Evolutionary conservation across 495 filamentous ascomycete species (phyloP).

Genomic region (Neurospora sp.): DNA sequence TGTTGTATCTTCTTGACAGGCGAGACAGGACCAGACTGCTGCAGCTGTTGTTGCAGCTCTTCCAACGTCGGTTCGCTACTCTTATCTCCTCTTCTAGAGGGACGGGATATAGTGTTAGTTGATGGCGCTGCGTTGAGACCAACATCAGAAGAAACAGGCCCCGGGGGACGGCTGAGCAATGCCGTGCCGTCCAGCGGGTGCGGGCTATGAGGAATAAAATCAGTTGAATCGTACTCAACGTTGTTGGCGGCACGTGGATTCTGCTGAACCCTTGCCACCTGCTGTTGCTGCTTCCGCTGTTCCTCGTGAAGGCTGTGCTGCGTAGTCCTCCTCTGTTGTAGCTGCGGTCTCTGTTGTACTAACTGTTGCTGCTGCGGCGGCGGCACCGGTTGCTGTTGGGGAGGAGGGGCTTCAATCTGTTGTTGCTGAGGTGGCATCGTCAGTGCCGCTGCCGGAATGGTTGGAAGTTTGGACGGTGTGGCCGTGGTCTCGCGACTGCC

Average conservation of each 20-base stretch:
- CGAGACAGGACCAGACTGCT: conserved; percentile 35
- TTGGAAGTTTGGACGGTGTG: conserved; percentile 41
- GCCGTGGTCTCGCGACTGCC: conserved; percentile 41
- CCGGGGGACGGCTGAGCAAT: conserved; percentile 86
- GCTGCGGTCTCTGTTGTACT: conserved; percentile 6
- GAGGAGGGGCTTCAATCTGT: neutral
- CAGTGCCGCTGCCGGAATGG: conserved; percentile 5
- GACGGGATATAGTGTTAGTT: conserved; percentile 51
- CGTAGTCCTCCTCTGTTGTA: neutral
- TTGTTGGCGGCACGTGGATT: conserved; percentile 5
- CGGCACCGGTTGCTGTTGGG: neutral
- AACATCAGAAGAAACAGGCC: conserved; percentile 35
- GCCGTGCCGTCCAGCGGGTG: conserved; percentile 98
- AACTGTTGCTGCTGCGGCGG: conserved; percentile 10
- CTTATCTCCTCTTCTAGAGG: conserved; percentile 71
- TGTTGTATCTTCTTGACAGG: conserved; percentile 48
- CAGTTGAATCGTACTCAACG: conserved; percentile 43
- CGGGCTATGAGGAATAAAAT: conserved; percentile 81
- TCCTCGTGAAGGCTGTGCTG: conserved; percentile 1
- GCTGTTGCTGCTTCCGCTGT: conserved; percentile 5
- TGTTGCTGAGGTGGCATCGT: neutral
- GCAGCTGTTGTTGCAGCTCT: conserved; percentile 50
- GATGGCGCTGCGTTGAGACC: conserved; percentile 67
- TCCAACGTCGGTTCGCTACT: conserved; percentile 87
- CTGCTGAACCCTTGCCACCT: conserved; percentile 4